Evolutionary conservation across 331 rosid genomes (phyloP).

Genomic region (Stylosanthes scabra): DNA sequence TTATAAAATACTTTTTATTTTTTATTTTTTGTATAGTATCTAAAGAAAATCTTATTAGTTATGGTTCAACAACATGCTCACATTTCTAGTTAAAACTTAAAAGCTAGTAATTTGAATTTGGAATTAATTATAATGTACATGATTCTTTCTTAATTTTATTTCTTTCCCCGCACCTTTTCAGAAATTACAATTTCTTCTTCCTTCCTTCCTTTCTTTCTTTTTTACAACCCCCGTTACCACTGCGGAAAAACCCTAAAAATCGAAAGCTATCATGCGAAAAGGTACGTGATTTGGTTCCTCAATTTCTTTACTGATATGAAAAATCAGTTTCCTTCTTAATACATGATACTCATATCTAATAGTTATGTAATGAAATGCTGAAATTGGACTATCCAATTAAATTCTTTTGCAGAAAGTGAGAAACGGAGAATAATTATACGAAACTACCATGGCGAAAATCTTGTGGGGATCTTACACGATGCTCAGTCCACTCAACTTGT

Average conservation of each 20-base stretch:
- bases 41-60: too few species aligned
- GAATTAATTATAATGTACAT: too few species aligned
- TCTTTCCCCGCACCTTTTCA: too few species aligned
- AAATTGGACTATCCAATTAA: background rate
- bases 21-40: too few species aligned
- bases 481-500: constrained; percentile 67
- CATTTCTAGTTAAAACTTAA: too few species aligned
- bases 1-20: too few species aligned
- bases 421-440: constrained; percentile 46
- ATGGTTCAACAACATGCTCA: too few species aligned
- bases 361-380: background rate
- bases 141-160: too few species aligned
- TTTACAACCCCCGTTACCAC: too few species aligned
- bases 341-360: background rate
- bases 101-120: too few species aligned
- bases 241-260: background rate
- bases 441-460: constrained; percentile 73
- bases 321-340: background rate
- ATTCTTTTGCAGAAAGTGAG: constrained; percentile 40
- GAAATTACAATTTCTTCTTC: too few species aligned
- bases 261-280: constrained; percentile 7
- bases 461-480: constrained; percentile 81
- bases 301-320: background rate
- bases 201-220: too few species aligned
- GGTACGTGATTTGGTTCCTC: background rate